phyloP scores from a whole-genome alignment of 2,329 filamentous ascomycete species.

The Xylariaceae sp. region DNA sequence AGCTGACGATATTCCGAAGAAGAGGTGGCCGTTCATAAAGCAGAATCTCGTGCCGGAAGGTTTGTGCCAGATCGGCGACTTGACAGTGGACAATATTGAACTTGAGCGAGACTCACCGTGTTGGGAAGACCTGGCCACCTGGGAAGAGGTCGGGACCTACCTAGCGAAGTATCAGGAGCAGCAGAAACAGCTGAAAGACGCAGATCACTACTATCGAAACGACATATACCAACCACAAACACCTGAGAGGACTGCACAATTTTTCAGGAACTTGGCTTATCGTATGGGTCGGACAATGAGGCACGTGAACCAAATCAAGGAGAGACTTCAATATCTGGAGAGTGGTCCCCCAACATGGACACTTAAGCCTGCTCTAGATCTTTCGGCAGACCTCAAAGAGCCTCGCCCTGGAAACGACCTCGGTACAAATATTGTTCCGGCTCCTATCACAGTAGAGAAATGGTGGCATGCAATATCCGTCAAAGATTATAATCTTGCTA shows the following conservation, averaged over 20 bases:
- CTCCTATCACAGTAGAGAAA: constrained; percentile 6
- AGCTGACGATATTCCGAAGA: background rate
- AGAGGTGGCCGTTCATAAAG: constrained; percentile 24
- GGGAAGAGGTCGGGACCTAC: constrained; percentile 31
- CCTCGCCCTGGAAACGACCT: constrained; percentile 14
- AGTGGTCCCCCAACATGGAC: background rate
- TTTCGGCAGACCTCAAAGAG: constrained; percentile 21
- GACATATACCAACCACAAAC: constrained; percentile 23
- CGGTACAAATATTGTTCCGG: background rate
- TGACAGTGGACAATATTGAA: constrained; percentile 8
- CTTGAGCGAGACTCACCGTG: constrained; percentile 29
- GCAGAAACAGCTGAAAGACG: background rate
- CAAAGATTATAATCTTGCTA: constrained; percentile 22
- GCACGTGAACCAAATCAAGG: constrained; percentile 33
- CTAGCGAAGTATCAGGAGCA: constrained; percentile 14
- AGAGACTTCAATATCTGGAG: constrained; percentile 30
- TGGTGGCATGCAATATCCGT: constrained; percentile 36
- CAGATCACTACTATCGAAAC: background rate
- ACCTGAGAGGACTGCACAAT: constrained; percentile 38
- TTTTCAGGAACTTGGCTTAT: constrained; percentile 47
- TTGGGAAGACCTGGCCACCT: constrained; percentile 36
- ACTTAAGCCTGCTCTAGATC: constrained; percentile 14
- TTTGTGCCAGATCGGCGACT: constrained; percentile 6
- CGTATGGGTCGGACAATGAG: constrained; percentile 48
- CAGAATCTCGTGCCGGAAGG: constrained; percentile 26